Evolutionary conservation across 768 basidiomycete genomes (phyloP).

Genomic region (Kwoniella dendrophila): DNA sequence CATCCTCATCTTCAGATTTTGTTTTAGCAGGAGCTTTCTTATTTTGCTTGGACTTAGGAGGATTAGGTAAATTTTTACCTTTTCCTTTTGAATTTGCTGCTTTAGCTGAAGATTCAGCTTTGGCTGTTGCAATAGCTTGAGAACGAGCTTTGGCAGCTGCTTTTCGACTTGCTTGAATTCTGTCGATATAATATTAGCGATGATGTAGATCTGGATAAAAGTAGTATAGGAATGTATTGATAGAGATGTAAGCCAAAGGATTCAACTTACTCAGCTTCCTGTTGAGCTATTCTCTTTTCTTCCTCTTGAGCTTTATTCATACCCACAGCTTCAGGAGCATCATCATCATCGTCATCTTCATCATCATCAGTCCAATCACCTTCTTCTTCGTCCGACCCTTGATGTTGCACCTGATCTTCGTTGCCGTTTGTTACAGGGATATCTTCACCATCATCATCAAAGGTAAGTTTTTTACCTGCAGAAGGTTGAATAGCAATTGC

Average conservation of each 20-base stretch:
- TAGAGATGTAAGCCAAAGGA: no score
- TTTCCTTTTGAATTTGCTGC: conserved; percentile 6
- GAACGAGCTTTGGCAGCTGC: conserved; percentile 22
- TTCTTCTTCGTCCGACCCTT: not conserved
- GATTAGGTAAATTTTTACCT: conserved; percentile 21
- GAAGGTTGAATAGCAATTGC: conserved; percentile 24
- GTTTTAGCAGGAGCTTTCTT: not conserved
- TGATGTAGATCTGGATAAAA: not conserved
- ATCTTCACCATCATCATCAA: conserved; percentile 19
- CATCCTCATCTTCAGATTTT: conserved; percentile 15
- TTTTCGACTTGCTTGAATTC: conserved; percentile 1
- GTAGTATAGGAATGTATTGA: not conserved
- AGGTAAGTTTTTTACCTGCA: conserved; percentile 29
- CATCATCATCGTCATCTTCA: conserved; percentile 28
- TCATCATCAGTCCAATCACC: conserved; percentile 22
- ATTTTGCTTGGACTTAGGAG: conserved; percentile 6
- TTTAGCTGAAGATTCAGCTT: conserved; percentile 5
- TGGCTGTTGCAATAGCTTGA: conserved; percentile 21
- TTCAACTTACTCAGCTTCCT: conserved; percentile 19
- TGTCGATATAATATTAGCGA: not conserved
- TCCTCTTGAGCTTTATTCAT: conserved; percentile 16
- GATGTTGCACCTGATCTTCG: not conserved
- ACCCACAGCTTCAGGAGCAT: conserved; percentile 35
- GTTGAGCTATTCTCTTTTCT: conserved; percentile 1
- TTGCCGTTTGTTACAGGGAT: not conserved